Evolutionary conservation across 2,329 filamentous ascomycete genomes (phyloP).

Genomic region (Epicoccum sorghinum): DNA sequence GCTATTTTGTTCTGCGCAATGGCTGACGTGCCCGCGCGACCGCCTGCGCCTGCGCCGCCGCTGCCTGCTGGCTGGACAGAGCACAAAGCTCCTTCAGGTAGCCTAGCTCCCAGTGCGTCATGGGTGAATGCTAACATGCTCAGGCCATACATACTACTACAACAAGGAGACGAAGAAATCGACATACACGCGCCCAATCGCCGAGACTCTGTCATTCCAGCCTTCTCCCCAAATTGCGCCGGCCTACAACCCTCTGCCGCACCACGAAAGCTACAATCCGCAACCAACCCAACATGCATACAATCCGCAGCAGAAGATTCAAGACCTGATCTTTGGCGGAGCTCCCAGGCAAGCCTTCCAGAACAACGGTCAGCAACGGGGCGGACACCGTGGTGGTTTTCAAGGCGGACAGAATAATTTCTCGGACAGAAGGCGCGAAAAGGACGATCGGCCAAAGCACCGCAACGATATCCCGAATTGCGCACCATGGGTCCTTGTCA

Average conservation of each 20-base stretch:
- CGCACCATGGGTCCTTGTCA: constrained; percentile 90
- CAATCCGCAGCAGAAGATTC: constrained; percentile 53
- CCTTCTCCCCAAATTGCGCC: constrained; percentile 8
- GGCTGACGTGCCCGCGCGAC: constrained; percentile 39
- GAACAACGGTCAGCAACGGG: constrained; percentile 23
- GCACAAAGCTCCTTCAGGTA: constrained; percentile 82
- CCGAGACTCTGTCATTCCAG: constrained; percentile 15
- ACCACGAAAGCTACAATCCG: constrained; percentile 43
- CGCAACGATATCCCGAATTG: constrained; percentile 80
- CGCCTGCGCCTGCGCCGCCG: constrained; percentile 54
- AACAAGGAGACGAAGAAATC: constrained; percentile 81
- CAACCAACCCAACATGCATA: constrained; percentile 49
- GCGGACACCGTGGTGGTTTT: constrained; percentile 46
- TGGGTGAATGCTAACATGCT: constrained; percentile 20
- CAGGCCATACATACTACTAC: constrained; percentile 87
- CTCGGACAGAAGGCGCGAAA: constrained; percentile 69
- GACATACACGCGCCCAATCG: constrained; percentile 76
- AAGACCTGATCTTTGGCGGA: constrained; percentile 52
- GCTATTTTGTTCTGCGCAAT: constrained; percentile 17
- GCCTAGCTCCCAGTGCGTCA: constrained; percentile 25
- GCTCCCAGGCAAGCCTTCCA: constrained; percentile 29
- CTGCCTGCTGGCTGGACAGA: constrained; percentile 88
- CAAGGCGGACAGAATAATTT: constrained; percentile 61
- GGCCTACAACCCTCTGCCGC: constrained; percentile 15
- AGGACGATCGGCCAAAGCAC: constrained; percentile 78